These are phyloP conservation scores for Acorus calamus DNA, from an alignment of 106 monocot genomes.

Conservation along the genomic window DNA sequence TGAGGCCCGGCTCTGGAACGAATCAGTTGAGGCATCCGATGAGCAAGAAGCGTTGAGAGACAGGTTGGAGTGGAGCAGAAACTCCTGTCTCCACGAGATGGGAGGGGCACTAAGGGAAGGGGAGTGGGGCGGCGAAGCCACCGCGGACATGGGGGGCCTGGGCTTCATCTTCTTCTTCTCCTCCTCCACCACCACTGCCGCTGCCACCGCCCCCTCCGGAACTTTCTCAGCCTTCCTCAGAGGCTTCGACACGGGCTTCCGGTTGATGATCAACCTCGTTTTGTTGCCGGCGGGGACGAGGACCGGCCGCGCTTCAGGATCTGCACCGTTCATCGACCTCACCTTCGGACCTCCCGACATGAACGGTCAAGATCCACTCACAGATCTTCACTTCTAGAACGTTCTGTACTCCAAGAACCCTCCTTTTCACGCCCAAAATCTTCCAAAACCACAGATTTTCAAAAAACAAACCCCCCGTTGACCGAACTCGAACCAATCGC, in stretches of 20 bases:
- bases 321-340: slow-evolving; percentile 38
- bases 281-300: slow-evolving; percentile 58
- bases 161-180: slow-evolving; percentile 13
- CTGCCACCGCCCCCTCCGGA: slow-evolving; percentile 1
- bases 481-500: too few relatives aligned
- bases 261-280: slow-evolving; percentile 7
- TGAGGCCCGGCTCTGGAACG: slow-evolving; percentile 67
- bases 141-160: neutral
- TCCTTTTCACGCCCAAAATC: neutral
- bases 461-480: too few relatives aligned
- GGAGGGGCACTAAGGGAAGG: slow-evolving; percentile 25
- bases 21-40: slow-evolving; percentile 76
- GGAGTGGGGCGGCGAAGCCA: slow-evolving; percentile 4
- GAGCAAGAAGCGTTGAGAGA: slow-evolving; percentile 92
- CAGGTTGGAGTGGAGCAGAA: slow-evolving; percentile 48
- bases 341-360: slow-evolving; percentile 59
- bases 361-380: neutral
- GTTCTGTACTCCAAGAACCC: neutral
- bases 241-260: slow-evolving; percentile 31
- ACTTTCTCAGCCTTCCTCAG: slow-evolving; percentile 10
- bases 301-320: slow-evolving; percentile 40
- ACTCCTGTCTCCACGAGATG: slow-evolving; percentile 45
- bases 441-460: too few relatives aligned
- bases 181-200: slow-evolving; percentile 4
- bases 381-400: neutral